Conservation (phyloP, 2,329 filamentous ascomycete genomes). For the Sclerotinia spermophila region DNA sequence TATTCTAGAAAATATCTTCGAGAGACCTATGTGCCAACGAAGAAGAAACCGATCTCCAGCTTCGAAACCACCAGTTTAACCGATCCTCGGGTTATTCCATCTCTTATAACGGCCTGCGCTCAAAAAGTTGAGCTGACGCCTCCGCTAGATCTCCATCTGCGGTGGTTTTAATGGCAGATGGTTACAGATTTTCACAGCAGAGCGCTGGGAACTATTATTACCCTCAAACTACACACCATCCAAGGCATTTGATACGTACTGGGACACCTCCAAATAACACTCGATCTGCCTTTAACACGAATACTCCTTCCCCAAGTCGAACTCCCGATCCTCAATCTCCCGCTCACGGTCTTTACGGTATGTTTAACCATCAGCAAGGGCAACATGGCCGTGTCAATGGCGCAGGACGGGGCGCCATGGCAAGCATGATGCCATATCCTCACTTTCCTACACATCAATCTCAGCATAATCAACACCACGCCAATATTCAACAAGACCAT, state of each 20-base stretch:
- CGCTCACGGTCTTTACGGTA: conserved; percentile 44
- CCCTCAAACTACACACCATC: conserved; percentile 44
- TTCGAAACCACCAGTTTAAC: conserved; percentile 32
- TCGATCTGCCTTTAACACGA: conserved; percentile 36
- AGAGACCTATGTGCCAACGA: conserved; percentile 38
- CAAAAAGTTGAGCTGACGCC: conserved; percentile 29
- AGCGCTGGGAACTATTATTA: conserved; percentile 56
- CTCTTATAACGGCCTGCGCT: conserved; percentile 27
- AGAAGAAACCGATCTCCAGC: conserved; percentile 34
- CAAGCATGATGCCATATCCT: conserved; percentile 68
- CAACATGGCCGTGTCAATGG: conserved; percentile 76
- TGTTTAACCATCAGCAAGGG: conserved; percentile 71
- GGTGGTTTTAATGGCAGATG: conserved; percentile 62
- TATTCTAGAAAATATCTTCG: conserved; percentile 30
- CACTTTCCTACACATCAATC: conserved; percentile 52
- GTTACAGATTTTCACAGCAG: conserved; percentile 61
- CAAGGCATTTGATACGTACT: conserved; percentile 45
- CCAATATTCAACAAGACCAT: conserved; percentile 57
- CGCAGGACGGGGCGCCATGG: conserved; percentile 56
- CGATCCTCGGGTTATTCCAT: conserved; percentile 16
- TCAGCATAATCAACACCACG: conserved; percentile 61
- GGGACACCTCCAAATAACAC: conserved; percentile 45
- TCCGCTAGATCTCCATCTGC: conserved; percentile 25
- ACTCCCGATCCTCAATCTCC: conserved; percentile 47
- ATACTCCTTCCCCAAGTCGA: conserved; percentile 55